A percentile compares a stretch with the other conserved stretches of the same genome.
These are phyloP conservation scores for Mycena albidolilacea DNA, from an alignment of 768 basidiomycete genomes.

Conservation along the genomic window DNA sequence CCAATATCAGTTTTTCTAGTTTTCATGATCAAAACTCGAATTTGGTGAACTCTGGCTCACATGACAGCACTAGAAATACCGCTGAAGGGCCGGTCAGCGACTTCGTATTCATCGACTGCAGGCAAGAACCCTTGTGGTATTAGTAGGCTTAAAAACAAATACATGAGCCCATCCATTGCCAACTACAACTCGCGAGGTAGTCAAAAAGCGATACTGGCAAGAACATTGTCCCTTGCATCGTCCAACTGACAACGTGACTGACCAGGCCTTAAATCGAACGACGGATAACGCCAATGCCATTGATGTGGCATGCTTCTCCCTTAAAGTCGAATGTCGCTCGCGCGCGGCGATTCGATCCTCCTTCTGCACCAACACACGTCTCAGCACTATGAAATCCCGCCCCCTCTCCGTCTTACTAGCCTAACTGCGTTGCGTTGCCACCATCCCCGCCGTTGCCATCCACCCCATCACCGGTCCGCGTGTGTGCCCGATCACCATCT, in stretches of 20 bases:
- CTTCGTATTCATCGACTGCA: not conserved
- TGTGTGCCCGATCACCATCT: too few species aligned
- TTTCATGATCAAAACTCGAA: not conserved
- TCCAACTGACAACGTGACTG: not conserved
- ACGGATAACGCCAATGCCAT: not conserved
- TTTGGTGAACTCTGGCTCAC: not conserved
- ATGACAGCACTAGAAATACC: conserved; percentile 1
- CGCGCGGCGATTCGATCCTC: too few species aligned
- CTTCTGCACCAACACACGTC: too few species aligned
- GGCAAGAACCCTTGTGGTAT: not conserved
- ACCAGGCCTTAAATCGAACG: not conserved
- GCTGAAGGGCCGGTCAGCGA: conserved; percentile 2
- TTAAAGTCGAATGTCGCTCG: too few species aligned
- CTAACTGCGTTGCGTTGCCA: too few species aligned
- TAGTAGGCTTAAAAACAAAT: not conserved
- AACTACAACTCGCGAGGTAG: not conserved
- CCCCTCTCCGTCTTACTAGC: too few species aligned
- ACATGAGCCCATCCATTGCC: not conserved
- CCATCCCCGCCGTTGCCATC: too few species aligned
- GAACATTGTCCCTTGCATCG: not conserved
- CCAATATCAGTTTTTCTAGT: not conserved
- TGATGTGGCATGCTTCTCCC: not conserved
- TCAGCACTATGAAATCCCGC: too few species aligned
- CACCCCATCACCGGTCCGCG: too few species aligned
- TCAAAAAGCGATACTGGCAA: not conserved